Evolutionary conservation across 2,329 filamentous ascomycete species (phyloP), one percentile per base, ranked within the genome.

Genomic region (Phoma sp.): DNA sequence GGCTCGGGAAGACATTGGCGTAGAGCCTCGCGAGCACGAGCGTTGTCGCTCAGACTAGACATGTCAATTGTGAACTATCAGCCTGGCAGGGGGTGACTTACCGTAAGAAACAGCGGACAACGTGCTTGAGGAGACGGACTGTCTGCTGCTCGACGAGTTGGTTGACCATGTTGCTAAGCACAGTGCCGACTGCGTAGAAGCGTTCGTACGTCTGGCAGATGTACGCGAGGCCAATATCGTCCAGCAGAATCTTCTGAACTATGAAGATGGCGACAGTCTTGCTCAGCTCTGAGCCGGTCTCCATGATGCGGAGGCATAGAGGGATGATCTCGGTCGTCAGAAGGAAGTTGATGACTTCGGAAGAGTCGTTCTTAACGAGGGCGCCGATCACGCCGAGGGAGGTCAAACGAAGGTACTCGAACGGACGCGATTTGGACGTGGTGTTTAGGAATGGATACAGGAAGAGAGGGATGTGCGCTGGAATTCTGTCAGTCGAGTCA

Each of bases 211-310:
- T 99, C 62, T 96, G 94, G 78, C 95, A 99, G 55, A 99, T 99
- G 77, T 99, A 99, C 71, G 95, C 95, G 60, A 99, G 84, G 4
- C 95, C 95, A 69, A 96, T 94, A 70, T 99, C 95, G 72, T 99
- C 95, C 2, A 99, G 85, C 47, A 99, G 80, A 24, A 99, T 99
- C 83, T 99, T 99, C 78, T 99, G 95, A 17, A 99, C 95, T 69
- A 99, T 99, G 81, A 99, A 99, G 69, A 99, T 99, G 55, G 95
- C 95, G 13, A 99, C 95, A 0, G 95, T 99, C 82, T 99, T 99
- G 82, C 92, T 97, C 57, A 99, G 84, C 78, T 99, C 95, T 0
- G 93, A 97, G 44, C 95, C 95, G 0, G 95, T 99, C 81, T 99
- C 95, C 95, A 99, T 99, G 72, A 99, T 99, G 58, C 95, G 88